Base-by-base conservation (phyloP, 352 stramenopile genomes). In the Peronospora belbahrii region DNA sequence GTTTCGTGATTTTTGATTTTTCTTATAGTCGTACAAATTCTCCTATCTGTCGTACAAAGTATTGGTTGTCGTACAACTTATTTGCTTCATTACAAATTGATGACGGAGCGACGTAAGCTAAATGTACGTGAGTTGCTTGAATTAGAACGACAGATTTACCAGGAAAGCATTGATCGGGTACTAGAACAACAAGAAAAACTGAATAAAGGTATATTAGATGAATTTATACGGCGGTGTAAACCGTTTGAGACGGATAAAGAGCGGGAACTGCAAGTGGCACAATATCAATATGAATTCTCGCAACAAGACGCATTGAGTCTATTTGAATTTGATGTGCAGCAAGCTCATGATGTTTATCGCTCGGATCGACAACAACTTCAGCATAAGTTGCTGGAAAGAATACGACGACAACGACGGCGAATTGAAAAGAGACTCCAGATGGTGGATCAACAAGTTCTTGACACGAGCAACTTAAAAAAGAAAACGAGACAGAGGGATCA, bases 161-260 rank as follows among this genome's bases (percentile, higher is more conserved):
- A 92, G 59, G 75, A 92, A 37, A 88, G 71, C 50, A 89, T 92
- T 36, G 74, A 88, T 20, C 71, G 66, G n/a, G 66, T 71, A 23
- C 37, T 54, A 31, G 42, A 54, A 30, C 78, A 83, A 40, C 70
- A 74, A n/a, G 42, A 67, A 22, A 32, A 76, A 44, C 62, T 92
- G 22, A 44, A 53, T 14, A 34, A 28, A 3, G 81, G 78, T 9
- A 54, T 51, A 11, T 55, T 88, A 27, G 63, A 83, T 18, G 81
- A 83, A 18, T 93, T 74, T 56, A 57, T 86, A 8, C 39, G 56
- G 25, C 66, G 71, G 30, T 90, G 78, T 38, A 43, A 41, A 11
- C 76, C 74, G 10, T 87, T 90, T 31, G 74, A 78, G 35, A 55
- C 54, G 7, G 70, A 79, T 19, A 60, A 68, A 18, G 62, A 80